Conservation (phyloP, 768 basidiomycete genomes). For the Rhodocollybia butyracea region DNA sequence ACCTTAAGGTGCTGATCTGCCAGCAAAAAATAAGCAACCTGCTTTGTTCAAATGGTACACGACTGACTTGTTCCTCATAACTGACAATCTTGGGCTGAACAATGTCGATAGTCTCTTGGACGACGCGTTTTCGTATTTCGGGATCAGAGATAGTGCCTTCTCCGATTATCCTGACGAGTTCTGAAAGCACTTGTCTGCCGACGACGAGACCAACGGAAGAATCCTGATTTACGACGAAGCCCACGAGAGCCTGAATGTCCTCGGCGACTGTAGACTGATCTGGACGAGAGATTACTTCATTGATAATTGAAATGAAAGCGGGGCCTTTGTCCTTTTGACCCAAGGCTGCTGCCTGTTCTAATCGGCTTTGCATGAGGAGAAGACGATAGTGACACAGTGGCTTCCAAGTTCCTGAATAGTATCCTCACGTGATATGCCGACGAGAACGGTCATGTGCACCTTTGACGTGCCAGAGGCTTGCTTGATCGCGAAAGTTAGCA, state of each 20-base stretch:
- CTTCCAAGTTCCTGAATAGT: no score
- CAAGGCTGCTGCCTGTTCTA: slow-evolving; percentile 59
- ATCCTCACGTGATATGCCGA: no score
- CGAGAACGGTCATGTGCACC: no score
- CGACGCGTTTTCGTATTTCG: slow-evolving; percentile 65
- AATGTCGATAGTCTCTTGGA: slow-evolving; percentile 69
- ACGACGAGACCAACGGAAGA: slow-evolving; percentile 82
- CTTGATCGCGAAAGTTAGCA: no score
- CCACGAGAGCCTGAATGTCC: slow-evolving; percentile 71
- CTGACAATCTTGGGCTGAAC: slow-evolving; percentile 81
- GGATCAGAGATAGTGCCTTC: slow-evolving; percentile 51
- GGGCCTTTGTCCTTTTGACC: slow-evolving; percentile 84
- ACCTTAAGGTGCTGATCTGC: slow-evolving; percentile 80
- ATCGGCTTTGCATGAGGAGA: slow-evolving; percentile 59
- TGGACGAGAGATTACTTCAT: slow-evolving; percentile 55
- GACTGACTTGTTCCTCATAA: slow-evolving; percentile 90
- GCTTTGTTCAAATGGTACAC: not conserved
- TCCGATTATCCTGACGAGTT: slow-evolving; percentile 70
- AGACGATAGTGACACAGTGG: not conserved
- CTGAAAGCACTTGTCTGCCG: slow-evolving; percentile 82
- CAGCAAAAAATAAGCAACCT: slow-evolving; percentile 1
- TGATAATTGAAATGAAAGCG: slow-evolving; percentile 67
- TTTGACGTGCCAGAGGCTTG: no score
- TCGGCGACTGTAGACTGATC: slow-evolving; percentile 40
- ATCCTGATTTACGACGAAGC: slow-evolving; percentile 81